Base-by-base conservation (phyloP, 352 stramenopile genomes). In the Globisporangium spinosum region DNA sequence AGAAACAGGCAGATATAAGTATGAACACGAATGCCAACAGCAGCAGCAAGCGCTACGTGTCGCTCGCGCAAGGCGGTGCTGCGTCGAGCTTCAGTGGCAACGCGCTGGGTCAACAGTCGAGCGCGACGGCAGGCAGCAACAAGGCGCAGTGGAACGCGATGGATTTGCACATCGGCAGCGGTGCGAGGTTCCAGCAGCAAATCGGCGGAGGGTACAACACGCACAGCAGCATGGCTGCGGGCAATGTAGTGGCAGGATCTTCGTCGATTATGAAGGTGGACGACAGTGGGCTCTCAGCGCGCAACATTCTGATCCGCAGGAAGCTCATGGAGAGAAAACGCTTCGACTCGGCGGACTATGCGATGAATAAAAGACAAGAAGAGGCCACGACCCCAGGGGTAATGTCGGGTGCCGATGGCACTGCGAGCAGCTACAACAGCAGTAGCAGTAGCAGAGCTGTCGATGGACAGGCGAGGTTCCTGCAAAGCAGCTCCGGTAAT, bases 321-420 rank as follows among this genome's bases (percentile, higher is more conserved):
- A 90, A 90, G 56, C 74, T 95, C 23, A 76, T 67, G 25, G 87
- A 95, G 65, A 76, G 82, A 63, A 95, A 93, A 70, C 85, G 81
- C 5, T 95, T 91, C 65, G 87, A 95, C 75, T 95, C 87, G 65
- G 87, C 87, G 3, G 87, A 95, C 70, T 85, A 95, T 56, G 83
- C 85, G 34, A 90, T 95, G 79, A 83, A 87, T 58, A 82, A 89
- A 64, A 54, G 64, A 68, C 67, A 58, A 69, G 67, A 51, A 54
- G 74, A 66, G 34, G 69, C 47, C 20, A 70, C 63, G 23, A 64
- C 49, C n/a, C 59, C 60, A 53, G 68, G 57, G 17, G 56, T 23
- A 35, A 43, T 49, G 25, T 25, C 53, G 25, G 25, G 32, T 5
- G 29, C 29, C 5, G 38, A 29, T 8, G 55, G 15, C 54, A 8